Base-by-base conservation (phyloP, 768 basidiomycete species). In the Phanerochaete carnosa region DNA sequence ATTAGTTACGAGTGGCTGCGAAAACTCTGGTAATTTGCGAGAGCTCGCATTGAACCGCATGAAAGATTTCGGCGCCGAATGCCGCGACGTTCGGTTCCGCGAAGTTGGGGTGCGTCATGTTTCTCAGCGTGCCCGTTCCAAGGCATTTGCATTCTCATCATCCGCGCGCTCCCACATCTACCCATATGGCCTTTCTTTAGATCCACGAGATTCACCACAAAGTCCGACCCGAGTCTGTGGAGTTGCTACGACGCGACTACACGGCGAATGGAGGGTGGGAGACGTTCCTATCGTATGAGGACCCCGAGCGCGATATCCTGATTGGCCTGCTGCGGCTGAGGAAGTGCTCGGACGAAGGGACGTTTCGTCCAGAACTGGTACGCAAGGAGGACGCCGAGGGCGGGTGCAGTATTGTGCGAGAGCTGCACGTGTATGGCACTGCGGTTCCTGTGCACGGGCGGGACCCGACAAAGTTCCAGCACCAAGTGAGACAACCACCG, bases 181-280 rank as follows among this genome's bases (percentile, higher is more conserved):
- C 59, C 50, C 35, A 45, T 53, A 49, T 52, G 61, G 46, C 52
- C 26, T n/a, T 56, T 55, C 52, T 64, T 22, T 67, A 96, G 94
- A 92, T 98, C 60, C 95, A 98, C 74, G 97, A 99, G 75, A 98
- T 99, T 51, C 97, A 99, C 72, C 89, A 97, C 79, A 95, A 96
- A 76, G 93, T 98, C 49, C 86, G 95, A 23, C 95, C 95, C 61
- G 92, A 96, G 72, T 90, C 92, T 16, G 91, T 97, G 55, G 97
- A 99, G 74, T 87, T 99, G 3, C 86, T 99, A 33, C 85, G 97
- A 60, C 83, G 97, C 43, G 97, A 99, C 72, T 99, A 99, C 73
- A 79, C 90, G 2, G 97, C 97, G 30, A 99, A 98, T 70, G 96
- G 95, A 6, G 95, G 97, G 49, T 99, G 97, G 97, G 97, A 99